Evolutionary conservation across 2,329 filamentous ascomycete species (phyloP).

Genomic region (Colletotrichum costaricense): DNA sequence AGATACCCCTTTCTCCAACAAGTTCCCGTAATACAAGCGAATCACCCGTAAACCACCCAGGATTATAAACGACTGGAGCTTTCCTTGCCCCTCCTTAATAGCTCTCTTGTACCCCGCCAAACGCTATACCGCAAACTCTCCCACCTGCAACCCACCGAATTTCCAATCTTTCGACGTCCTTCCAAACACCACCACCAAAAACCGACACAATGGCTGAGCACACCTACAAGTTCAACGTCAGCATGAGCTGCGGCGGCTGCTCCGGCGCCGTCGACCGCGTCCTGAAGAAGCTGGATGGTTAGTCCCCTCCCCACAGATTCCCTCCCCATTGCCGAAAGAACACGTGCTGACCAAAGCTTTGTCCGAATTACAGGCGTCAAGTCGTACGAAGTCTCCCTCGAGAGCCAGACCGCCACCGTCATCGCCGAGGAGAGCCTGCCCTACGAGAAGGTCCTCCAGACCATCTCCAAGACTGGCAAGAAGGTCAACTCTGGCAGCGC

Average conservation of each 20-base stretch:
- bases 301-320: slow-evolving; percentile 42
- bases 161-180: not conserved
- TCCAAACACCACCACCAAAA: slow-evolving; percentile 13
- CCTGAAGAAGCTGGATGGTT: slow-evolving; percentile 91
- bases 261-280: slow-evolving; percentile 93
- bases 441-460: slow-evolving; percentile 85
- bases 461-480: slow-evolving; percentile 97
- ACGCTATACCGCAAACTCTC: slow-evolving; percentile 25
- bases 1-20: slow-evolving; percentile 8
- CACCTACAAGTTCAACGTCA: slow-evolving; percentile 94
- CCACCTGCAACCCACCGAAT: slow-evolving; percentile 14
- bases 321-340: not conserved
- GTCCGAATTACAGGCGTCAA: slow-evolving; percentile 74
- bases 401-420: slow-evolving; percentile 84
- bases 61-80: not conserved
- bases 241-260: slow-evolving; percentile 96
- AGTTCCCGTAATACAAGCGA: not conserved
- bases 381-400: slow-evolving; percentile 87
- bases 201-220: slow-evolving; percentile 78
- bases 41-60: not conserved
- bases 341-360: not conserved
- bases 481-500: slow-evolving; percentile 82
- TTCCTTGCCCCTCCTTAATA: slow-evolving; percentile 29
- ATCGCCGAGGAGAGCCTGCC: slow-evolving; percentile 75
- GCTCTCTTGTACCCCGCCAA: slow-evolving; percentile 33